A percentile compares a stretch with the other conserved stretches of the same genome.
Evolutionary conservation across 176 grass and related monocot genomes (phyloP).

Genomic region (Oryza rufipogon): DNA sequence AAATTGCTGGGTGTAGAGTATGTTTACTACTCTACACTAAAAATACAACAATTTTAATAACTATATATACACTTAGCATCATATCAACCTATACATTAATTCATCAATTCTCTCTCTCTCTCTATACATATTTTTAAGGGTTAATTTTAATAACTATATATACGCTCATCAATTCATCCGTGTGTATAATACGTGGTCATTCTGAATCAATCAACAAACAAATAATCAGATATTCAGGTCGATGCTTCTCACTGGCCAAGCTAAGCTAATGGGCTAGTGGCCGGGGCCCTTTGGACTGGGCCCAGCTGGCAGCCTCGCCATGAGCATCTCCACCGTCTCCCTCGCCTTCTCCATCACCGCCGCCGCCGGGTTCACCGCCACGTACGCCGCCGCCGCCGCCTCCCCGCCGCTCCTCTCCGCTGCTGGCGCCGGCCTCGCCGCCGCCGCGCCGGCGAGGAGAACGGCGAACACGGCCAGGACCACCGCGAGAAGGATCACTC

Average conservation of each 20-base stretch:
- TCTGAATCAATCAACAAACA: not conserved
- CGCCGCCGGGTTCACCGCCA: constrained; percentile 21
- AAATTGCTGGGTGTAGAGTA: not conserved
- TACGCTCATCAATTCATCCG: no score
- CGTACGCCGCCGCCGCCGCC: not conserved
- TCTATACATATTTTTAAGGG: no score
- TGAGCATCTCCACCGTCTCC: constrained; percentile 55
- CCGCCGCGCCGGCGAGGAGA: not conserved
- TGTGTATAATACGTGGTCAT: not conserved
- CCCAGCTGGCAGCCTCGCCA: constrained; percentile 68
- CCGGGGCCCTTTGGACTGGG: constrained; percentile 67
- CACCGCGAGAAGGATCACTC: not conserved
- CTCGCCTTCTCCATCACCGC: constrained; percentile 33
- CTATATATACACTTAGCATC: not conserved
- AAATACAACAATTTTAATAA: not conserved
- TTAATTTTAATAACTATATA: no score
- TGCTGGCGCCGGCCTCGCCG: not conserved
- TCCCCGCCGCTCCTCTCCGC: not conserved
- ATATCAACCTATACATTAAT: no score
- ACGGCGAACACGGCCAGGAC: not conserved
- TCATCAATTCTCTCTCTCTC: no score
- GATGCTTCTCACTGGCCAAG: not conserved
- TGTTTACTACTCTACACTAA: not conserved
- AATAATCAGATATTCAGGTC: not conserved
- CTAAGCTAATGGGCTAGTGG: constrained; percentile 41